Evolutionary conservation across 768 basidiomycete genomes (phyloP), one percentile per base, ranked within the genome.

Genomic region (Hypholoma fasciculare): DNA sequence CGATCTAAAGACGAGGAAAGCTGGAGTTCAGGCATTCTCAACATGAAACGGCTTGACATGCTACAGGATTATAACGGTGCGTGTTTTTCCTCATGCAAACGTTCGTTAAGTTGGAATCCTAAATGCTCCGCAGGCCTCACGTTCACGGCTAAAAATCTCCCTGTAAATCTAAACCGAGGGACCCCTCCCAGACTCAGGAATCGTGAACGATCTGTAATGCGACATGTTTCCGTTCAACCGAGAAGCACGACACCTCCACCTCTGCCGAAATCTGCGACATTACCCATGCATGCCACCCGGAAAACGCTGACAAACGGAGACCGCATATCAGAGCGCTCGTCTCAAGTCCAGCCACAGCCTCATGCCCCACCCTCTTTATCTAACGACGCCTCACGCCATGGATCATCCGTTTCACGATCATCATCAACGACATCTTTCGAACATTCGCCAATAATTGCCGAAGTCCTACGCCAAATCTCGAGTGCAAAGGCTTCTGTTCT

Each of bases 201-300:
- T 74, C 80, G 82, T 48, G 83, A 86, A 68, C 80, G 79, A 63
- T 78, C 79, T n/a, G 70, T 75, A 54, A 81, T 79, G 57, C 75
- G 76, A 48, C 69, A 74, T 43, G 64, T 63, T 40, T 60, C 65
- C 19, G 53, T 65, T n/a, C 69, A 80, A 20, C 72, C 76, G 26
- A 83, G 90, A 56, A 90, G 82, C 67, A 82, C 82, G n/a, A 85
- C 89, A 0, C 92, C 92, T 0, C 92, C 92, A 1, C 92, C 92
- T 37, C 78, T 93, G 17, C 92, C 92, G 23, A 90, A 93, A 73
- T 89, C 91, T 4, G 92, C 81, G 14, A 88, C 89, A 12, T 72
- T 94, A 2, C 92, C 92, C 49, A 72, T 94, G 61, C 92, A 94
- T 68, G 76, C 87, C 12, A 80, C 82, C 17, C 82, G 83, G 16